Evolutionary conservation across 345 rosid genomes (phyloP), one percentile per base, ranked within the genome.

Genomic region (Euphorbia peplus): DNA sequence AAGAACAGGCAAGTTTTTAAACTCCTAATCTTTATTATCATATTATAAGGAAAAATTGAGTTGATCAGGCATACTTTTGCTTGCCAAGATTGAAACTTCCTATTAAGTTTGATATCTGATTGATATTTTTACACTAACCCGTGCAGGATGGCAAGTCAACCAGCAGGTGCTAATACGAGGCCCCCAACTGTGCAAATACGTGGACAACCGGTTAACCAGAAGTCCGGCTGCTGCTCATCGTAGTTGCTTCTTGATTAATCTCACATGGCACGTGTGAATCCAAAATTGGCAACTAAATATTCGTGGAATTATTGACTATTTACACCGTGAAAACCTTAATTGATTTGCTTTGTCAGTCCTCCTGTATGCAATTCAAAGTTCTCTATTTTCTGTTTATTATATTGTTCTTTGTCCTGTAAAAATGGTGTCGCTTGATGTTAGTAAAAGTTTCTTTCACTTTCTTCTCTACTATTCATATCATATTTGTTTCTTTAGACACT

Each of bases 101-200:
- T 4, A 0, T 21, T 1, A 28, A 25, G 30, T 53, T 50, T 22
- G 46, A 24, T 24, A 39, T 51, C 9, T 24, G n/a, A 44, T 13
- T 15, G 39, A 25, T 35, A 24, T 59, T 61, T n/a, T 61, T 18
- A 56, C 35, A 21, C n/a, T n/a, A n/a, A n/a, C 26, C 8, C 32
- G 3, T 73, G 68, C 84, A 93, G 98, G 90, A 91, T 93, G 98
- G 98, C 96, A 10, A 91, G 93, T 78, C 97, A 93, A 79, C 97
- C 98, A 11, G 85, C 88, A 9, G 70, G 74, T 70, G 82, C 76
- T 70, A 84, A 83, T 29, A 85, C 95, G 3, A 86, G 92, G 77
- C 97, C 95, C 46, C 88, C 97, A 29, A 91, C 96, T 0, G 98
- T 93, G 73, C 93, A 91, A 84, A 89, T 93, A 57, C 87, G 95